These are phyloP conservation scores for Exophiala phaeomuriformis DNA, from an alignment of 2,329 filamentous ascomycete species.

Conservation along the genomic window DNA sequence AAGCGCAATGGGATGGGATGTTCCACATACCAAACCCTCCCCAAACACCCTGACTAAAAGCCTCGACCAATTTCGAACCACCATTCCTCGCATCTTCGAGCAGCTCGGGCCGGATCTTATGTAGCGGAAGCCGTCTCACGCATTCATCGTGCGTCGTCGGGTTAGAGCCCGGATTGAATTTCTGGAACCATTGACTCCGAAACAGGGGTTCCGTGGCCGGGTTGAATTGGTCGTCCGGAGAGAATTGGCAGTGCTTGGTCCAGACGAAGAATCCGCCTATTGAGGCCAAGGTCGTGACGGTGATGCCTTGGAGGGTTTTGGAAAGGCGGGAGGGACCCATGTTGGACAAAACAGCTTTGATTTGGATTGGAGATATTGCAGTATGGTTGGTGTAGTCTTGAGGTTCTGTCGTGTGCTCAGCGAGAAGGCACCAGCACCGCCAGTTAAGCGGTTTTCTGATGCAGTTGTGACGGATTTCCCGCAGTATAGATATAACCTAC, in stretches of 20 bases:
- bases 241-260: constrained; percentile 50
- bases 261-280: constrained; percentile 47
- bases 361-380: neutral
- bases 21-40: constrained; percentile 24
- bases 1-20: neutral
- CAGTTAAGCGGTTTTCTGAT: too few species aligned
- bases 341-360: neutral
- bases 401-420: too few species aligned
- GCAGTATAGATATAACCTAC: too few species aligned
- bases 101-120: constrained; percentile 58
- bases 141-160: constrained; percentile 58
- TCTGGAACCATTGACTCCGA: constrained; percentile 49
- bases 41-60: constrained; percentile 63
- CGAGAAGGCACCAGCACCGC: too few species aligned
- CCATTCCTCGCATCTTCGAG: constrained; percentile 47
- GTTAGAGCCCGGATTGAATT: constrained; percentile 57
- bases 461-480: too few species aligned
- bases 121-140: constrained; percentile 55
- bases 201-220: constrained; percentile 56
- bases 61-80: constrained; percentile 50
- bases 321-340: constrained; percentile 16
- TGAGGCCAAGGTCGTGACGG: constrained; percentile 44
- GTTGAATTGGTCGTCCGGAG: constrained; percentile 49
- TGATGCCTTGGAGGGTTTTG: constrained; percentile 36
- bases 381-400: neutral